A percentile compares a stretch with the other conserved stretches of the same genome.
These are phyloP conservation scores for Neonothopanus nambi DNA, from an alignment of 1,284 basidiomycete species.

Conservation along the genomic window DNA sequence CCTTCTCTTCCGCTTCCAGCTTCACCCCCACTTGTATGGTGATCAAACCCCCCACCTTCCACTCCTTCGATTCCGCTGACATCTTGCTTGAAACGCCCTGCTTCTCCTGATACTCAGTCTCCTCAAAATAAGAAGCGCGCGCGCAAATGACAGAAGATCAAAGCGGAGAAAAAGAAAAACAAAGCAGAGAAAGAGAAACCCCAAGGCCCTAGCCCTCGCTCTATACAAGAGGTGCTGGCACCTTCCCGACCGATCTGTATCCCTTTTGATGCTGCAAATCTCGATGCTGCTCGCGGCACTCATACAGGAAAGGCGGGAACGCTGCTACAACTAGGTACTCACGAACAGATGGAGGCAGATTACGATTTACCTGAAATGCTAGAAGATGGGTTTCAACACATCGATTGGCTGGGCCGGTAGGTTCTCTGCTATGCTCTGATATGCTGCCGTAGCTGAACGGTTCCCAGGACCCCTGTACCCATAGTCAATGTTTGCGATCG, in stretches of 20 bases:
- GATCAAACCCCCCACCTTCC: too few species aligned
- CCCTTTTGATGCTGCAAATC: neutral
- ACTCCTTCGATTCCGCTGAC: too few species aligned
- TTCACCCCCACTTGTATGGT: too few species aligned
- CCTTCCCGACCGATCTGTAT: neutral
- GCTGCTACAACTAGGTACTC: neutral
- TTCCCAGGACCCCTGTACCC: neutral
- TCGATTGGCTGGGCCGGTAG: neutral
- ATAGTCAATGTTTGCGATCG: neutral
- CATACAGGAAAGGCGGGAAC: conserved; percentile 7
- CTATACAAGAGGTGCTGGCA: neutral
- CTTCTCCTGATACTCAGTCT: too few species aligned
- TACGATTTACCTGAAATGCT: neutral
- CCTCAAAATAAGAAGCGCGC: too few species aligned
- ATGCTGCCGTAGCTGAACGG: neutral
- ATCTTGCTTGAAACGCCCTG: too few species aligned
- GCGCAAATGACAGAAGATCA: neutral
- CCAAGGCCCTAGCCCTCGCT: neutral
- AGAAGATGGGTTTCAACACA: neutral
- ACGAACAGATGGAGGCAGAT: neutral
- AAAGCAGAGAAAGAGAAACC: neutral
- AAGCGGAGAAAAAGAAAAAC: neutral
- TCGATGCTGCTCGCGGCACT: conserved; percentile 5
- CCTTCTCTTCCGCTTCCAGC: too few species aligned
- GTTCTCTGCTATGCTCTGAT: neutral